Base-by-base conservation (phyloP, 306 rosid genomes). In the Dicorynia guianensis region DNA sequence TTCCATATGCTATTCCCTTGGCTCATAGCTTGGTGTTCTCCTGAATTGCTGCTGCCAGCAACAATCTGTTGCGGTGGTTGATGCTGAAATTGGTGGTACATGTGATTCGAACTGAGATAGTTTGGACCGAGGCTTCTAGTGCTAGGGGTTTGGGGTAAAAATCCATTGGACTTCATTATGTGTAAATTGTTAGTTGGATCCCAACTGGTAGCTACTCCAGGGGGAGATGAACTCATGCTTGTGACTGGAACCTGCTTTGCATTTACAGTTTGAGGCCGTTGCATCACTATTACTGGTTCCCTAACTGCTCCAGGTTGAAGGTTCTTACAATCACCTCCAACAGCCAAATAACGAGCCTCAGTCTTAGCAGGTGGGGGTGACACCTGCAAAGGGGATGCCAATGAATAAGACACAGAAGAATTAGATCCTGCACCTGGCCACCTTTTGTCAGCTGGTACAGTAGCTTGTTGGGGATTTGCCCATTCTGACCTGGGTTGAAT, bases 221-320 rank as follows among this genome's bases (percentile, higher is more conserved):
- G 90, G 64, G 93, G 98, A 3, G 96, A 86, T 69, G 98, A 87
- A 77, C 90, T 92, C 84, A 89, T 90, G 80, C 78, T 89, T 47
- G 86, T 50, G 30, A 87, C 85, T 4, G 93, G 87, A 61, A 76
- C 70, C 77, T 89, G 98, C 76, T 85, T 90, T 47, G 77, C 77
- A 81, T 86, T 88, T 56, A 86, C 76, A 42, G 90, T 84, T 69
- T 91, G 98, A 67, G 96, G 92, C 47, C 97, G 89, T 84, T 90
- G 98, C 89, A 96, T 89, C 79, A 90, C 77, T 30, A 87, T 72
- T 73, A 88, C 78, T 0, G 90, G 96, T 79, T 96, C 99, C 87
- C 92, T 89, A 76, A 83, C 74, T 52, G 80, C 78, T 76, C 89
- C 93, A 65, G 85, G 81, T 66, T 78, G 97, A 82, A 92, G 87